Conservation (phyloP, 1,139 yeast genomes). For the Torulaspora globosa region DNA sequence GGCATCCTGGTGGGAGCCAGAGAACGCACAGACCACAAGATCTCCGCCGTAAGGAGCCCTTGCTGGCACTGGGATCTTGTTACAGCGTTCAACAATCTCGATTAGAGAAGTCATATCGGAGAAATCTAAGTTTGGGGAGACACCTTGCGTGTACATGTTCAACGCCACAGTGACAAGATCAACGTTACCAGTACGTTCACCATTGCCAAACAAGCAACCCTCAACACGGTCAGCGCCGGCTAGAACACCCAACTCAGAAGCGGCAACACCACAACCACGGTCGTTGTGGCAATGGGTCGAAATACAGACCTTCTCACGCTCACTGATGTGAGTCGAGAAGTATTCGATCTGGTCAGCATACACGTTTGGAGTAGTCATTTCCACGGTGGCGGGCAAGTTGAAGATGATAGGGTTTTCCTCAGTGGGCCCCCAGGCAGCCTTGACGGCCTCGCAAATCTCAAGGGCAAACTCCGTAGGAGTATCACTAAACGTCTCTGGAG, state of each 20-base stretch:
- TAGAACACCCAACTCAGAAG: conserved; percentile 86
- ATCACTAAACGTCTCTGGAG: conserved; percentile 93
- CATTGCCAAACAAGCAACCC: conserved; percentile 96
- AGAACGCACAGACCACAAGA: conserved; percentile 91
- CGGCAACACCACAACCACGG: conserved; percentile 97
- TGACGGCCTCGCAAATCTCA: conserved; percentile 91
- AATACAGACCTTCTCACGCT: conserved; percentile 81
- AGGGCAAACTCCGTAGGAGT: conserved; percentile 80
- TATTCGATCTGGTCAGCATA: conserved; percentile 97
- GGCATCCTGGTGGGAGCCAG: conserved; percentile 97
- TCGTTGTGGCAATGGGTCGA: conserved; percentile 96
- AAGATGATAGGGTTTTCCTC: conserved; percentile 82
- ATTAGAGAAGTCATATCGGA: conserved; percentile 78
- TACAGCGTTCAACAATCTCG: conserved; percentile 86
- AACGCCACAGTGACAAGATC: conserved; percentile 90
- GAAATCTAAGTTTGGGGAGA: conserved; percentile 80
- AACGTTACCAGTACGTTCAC: conserved; percentile 98
- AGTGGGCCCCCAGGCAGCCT: conserved; percentile 86
- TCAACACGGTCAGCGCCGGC: conserved; percentile 98
- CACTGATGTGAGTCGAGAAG: conserved; percentile 69
- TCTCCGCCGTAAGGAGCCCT: conserved; percentile 98
- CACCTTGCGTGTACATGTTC: conserved; percentile 92
- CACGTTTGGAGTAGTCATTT: conserved; percentile 87
- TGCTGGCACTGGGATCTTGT: conserved; percentile 88
- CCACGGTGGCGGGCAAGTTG: conserved; percentile 98